Conservation (phyloP, 305 asterid genomes). For the Fraxinus platypoda region DNA sequence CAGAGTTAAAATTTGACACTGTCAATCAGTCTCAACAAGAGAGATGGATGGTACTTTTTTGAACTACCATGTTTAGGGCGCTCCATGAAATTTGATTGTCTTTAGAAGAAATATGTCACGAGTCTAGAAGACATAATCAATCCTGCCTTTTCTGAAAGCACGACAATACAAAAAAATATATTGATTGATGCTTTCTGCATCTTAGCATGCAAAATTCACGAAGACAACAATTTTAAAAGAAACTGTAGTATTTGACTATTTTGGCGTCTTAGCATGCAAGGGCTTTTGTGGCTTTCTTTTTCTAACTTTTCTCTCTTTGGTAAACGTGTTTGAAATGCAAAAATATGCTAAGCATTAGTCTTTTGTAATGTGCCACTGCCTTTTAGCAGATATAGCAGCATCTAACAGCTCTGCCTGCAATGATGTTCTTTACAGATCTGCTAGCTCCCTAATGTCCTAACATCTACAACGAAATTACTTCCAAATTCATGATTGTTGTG, state of each 20-base stretch:
- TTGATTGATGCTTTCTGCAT: not conserved
- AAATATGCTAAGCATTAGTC: not conserved
- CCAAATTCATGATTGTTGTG: slow-evolving; percentile 8
- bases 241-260: not conserved
- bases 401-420: not conserved
- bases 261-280: not conserved
- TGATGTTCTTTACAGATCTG: not conserved
- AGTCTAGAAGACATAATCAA: not conserved
- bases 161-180: not conserved
- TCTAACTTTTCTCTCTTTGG: not conserved
- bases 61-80: not conserved
- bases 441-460: not conserved
- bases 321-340: not conserved
- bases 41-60: slow-evolving; percentile 70
- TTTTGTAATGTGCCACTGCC: not conserved
- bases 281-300: not conserved
- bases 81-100: not conserved
- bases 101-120: not conserved
- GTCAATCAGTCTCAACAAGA: slow-evolving; percentile 48
- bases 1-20: slow-evolving; percentile 51
- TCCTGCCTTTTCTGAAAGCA: not conserved
- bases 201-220: not conserved
- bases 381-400: not conserved
- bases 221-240: not conserved
- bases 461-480: slow-evolving; percentile 1